Evolutionary conservation across 768 basidiomycete species (phyloP), one percentile per base, ranked within the genome.

Genomic region (Amanita muscaria): DNA sequence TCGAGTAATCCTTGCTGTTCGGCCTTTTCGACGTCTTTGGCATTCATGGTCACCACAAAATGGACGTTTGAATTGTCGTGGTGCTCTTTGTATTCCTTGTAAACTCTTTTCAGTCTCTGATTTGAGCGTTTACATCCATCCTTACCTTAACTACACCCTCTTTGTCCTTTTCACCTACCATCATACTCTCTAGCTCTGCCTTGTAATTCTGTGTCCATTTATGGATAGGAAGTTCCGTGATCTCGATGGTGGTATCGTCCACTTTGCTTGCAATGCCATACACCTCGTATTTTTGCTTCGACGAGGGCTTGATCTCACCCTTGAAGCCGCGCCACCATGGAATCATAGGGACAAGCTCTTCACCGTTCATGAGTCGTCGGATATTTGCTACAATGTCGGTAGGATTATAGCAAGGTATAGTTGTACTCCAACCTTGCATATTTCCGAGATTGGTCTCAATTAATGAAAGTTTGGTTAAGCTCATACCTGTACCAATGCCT

Each of bases 291-390:
- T 87, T 94, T 70, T 91, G 79, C 53, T 91, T 91, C 25, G 74
- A 76, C 25, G 76, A 72, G 49, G 76, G 76, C 65, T 80, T 89
- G 64, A 98, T 85, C 29, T 82, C 73, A 31, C 93, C 93, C 56
- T 82, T 79, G 66, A 93, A 98, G 22, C 94, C 93, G 42, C 91
- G 80, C 87, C 89, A 98, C 96, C 96, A 99, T 2, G 96, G 96
- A 9, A 76, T 68, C 88, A 99, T 98, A 0, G 80, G 74, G 11
- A 81, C 77, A 51, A 83, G 58, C 51, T 89, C 88, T 64, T 96
- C 86, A 32, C 77, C 84, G 2, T 73, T 71, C 88, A 98, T 93
- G 51, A 92, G 65, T 5, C 87, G 73, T 11, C 87, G 81, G 25
- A 99, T 64, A 59, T 98, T 98, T 16, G 70, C 73, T 11, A 97